A percentile compares a stretch with the other conserved stretches of the same genome.
These are phyloP conservation scores for Microsporum canis DNA, from an alignment of 2,329 filamentous ascomycete species.

Conservation along the genomic window DNA sequence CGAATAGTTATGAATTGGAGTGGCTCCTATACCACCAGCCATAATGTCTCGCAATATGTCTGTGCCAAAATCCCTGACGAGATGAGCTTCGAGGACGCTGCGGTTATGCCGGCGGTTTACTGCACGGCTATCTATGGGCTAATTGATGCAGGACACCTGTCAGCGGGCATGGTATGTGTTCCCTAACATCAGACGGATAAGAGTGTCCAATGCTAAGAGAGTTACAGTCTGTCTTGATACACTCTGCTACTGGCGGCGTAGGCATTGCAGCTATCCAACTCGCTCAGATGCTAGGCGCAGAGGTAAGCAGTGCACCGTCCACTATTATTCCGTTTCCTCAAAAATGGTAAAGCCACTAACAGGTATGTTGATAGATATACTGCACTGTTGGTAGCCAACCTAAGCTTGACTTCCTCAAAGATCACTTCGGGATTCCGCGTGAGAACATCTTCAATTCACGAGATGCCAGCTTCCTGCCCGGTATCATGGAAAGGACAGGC, in stretches of 20 bases:
- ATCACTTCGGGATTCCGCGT: conserved; percentile 10
- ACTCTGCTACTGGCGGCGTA: conserved; percentile 15
- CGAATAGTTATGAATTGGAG: conserved; percentile 7
- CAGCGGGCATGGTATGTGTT: neutral
- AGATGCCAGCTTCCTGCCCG: conserved; percentile 10
- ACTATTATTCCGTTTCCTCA: too few relatives aligned
- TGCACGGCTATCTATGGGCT: conserved; percentile 14
- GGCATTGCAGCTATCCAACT: conserved; percentile 18
- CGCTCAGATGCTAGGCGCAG: conserved; percentile 15
- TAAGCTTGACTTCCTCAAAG: conserved; percentile 14
- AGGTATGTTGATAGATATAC: neutral
- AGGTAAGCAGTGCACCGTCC: conserved; percentile 3
- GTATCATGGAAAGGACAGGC: conserved; percentile 11
- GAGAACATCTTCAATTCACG: conserved; percentile 13
- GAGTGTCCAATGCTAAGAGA: neutral
- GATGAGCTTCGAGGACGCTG: conserved; percentile 15
- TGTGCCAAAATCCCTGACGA: conserved; percentile 12
- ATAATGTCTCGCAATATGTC: neutral
- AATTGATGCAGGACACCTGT: conserved; percentile 11
- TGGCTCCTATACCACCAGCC: conserved; percentile 2
- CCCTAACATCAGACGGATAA: neutral
- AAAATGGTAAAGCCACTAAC: too few relatives aligned
- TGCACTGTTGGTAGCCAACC: conserved; percentile 15
- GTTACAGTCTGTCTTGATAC: conserved; percentile 17
- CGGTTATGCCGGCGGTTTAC: conserved; percentile 11